These are phyloP conservation scores for Solanum habrochaites DNA, from an alignment of 257 asterid genomes.

Conservation along the genomic window DNA sequence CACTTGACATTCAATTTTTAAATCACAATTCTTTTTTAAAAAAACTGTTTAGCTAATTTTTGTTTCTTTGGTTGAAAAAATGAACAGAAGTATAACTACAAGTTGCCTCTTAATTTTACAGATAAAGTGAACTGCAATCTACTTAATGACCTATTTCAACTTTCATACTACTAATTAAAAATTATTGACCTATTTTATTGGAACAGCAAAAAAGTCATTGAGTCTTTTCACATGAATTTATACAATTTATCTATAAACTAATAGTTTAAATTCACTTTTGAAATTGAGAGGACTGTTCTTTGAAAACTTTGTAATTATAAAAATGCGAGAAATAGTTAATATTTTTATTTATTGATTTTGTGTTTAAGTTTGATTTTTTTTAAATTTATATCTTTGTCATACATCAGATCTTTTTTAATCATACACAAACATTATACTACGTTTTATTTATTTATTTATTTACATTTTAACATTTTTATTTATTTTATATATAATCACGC, in stretches of 20 bases:
- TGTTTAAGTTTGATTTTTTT: background rate
- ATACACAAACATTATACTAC: too few species aligned
- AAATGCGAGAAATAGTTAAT: background rate
- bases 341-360: background rate
- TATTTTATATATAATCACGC: too few species aligned
- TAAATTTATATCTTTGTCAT: background rate
- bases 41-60: background rate
- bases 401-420: too few species aligned
- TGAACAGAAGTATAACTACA: background rate
- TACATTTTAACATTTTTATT: too few species aligned
- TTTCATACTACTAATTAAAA: background rate
- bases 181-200: background rate
- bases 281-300: background rate
- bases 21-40: background rate
- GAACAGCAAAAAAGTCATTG: background rate
- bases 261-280: background rate
- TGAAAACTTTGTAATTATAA: background rate
- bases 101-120: background rate
- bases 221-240: background rate
- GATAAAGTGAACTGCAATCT: background rate
- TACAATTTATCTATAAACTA: background rate
- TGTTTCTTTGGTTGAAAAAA: background rate
- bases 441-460: too few species aligned
- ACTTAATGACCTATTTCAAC: background rate
- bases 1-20: background rate